Conservation (phyloP, 148 eudicot genomes). For the Silene uniflora region DNA sequence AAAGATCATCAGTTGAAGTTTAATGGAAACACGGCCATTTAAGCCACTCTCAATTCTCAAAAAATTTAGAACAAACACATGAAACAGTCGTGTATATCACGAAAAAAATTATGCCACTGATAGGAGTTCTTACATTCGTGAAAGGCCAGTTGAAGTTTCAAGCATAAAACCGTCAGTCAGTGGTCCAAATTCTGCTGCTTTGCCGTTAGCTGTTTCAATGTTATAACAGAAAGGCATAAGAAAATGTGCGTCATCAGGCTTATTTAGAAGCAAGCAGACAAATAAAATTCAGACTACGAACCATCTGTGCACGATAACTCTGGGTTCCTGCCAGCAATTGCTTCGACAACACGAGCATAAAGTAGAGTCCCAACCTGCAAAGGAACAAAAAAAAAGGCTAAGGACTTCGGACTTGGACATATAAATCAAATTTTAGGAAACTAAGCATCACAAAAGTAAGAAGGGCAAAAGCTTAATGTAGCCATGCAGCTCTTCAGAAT, state of each 20-base stretch:
- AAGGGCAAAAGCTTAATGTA: not conserved
- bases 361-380: slow-evolving; percentile 81
- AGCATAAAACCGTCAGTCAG: slow-evolving; percentile 88
- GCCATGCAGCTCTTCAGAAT: not conserved
- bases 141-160: slow-evolving; percentile 85
- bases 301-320: slow-evolving; percentile 96
- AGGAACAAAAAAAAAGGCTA: slow-evolving; percentile 8
- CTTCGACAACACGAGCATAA: slow-evolving; percentile 83
- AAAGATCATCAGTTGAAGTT: not conserved
- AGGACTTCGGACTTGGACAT: too few species aligned
- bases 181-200: slow-evolving; percentile 86
- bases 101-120: not conserved
- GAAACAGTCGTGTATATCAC: too few species aligned
- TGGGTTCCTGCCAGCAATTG: slow-evolving; percentile 88
- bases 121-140: slow-evolving; percentile 59
- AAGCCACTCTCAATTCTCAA: too few species aligned
- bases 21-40: too few species aligned
- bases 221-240: slow-evolving; percentile 13
- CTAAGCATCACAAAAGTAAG: too few species aligned
- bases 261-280: not conserved
- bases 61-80: too few species aligned
- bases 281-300: slow-evolving; percentile 30
- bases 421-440: too few species aligned
- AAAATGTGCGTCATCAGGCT: not conserved
- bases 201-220: slow-evolving; percentile 55